A percentile compares a stretch with the other conserved stretches of the same genome.
Conservation (phyloP, 2,329 filamentous ascomycete species). For the Dendrostoma leiphaemia region DNA sequence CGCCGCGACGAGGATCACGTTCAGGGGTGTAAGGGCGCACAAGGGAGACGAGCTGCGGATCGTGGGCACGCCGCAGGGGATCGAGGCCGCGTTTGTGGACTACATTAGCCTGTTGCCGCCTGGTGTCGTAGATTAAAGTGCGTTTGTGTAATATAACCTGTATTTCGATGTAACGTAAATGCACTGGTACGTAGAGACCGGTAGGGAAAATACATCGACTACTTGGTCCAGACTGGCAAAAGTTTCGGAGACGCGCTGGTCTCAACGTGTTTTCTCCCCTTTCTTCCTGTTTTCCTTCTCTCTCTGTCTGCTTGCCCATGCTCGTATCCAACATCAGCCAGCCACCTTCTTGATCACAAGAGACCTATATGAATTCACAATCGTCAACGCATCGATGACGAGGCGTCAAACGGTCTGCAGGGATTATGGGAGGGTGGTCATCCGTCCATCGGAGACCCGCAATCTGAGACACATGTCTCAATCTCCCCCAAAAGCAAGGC, state of each 20-base stretch:
- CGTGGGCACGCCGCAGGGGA: constrained; percentile 55
- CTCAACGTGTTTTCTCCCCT: too few relatives aligned
- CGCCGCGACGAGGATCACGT: constrained; percentile 62
- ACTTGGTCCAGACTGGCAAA: too few relatives aligned
- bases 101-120: constrained; percentile 62
- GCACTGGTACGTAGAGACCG: neutral
- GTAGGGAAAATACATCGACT: too few relatives aligned
- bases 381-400: neutral
- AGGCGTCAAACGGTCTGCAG: too few relatives aligned
- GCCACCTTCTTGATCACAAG: too few relatives aligned
- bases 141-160: neutral
- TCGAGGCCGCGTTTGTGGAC: constrained; percentile 65
- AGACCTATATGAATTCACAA: too few relatives aligned
- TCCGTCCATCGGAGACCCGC: neutral
- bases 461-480: neutral
- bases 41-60: constrained; percentile 54
- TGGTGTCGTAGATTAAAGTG: constrained; percentile 51
- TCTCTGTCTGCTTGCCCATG: too few relatives aligned
- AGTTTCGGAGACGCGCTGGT: too few relatives aligned
- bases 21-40: constrained; percentile 45
- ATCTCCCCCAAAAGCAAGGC: too few relatives aligned
- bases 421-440: neutral
- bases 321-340: too few relatives aligned
- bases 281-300: too few relatives aligned
- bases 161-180: too few relatives aligned